phyloP scores from a whole-genome alignment of 208 protist species.

The Leishmania tropica region DNA sequence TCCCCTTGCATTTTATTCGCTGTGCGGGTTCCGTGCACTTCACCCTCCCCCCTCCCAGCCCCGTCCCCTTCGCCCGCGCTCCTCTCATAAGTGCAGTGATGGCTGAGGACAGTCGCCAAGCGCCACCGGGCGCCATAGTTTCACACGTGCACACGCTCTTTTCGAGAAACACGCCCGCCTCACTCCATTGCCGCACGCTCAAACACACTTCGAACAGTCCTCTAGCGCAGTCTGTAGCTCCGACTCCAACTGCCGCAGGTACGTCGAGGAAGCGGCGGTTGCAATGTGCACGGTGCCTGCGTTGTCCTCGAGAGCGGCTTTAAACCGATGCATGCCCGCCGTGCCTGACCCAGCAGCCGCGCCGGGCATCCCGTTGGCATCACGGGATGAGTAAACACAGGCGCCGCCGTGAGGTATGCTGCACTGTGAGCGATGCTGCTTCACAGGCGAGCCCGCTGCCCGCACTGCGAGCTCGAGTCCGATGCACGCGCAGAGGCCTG shows the following conservation, averaged over 20 bases:
- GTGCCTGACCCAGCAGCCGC: neutral
- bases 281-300: slow-evolving; percentile 15
- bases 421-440: neutral
- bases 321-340: neutral
- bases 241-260: slow-evolving; percentile 29
- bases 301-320: neutral
- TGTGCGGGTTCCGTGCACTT: neutral
- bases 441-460: neutral
- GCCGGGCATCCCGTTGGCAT: neutral
- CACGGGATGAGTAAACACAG: neutral
- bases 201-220: slow-evolving; percentile 21
- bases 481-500: neutral
- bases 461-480: neutral
- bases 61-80: neutral
- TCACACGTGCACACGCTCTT: neutral
- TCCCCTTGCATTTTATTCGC: neutral
- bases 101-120: neutral
- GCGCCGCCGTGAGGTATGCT: neutral
- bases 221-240: slow-evolving; percentile 38
- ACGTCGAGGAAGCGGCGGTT: slow-evolving; percentile 19
- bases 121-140: neutral
- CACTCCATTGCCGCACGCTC: neutral
- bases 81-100: neutral
- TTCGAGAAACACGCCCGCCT: neutral
- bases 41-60: neutral